phyloP scores from a whole-genome alignment of 2,329 filamentous ascomycete genomes.

The Colletotrichum musicola region DNA sequence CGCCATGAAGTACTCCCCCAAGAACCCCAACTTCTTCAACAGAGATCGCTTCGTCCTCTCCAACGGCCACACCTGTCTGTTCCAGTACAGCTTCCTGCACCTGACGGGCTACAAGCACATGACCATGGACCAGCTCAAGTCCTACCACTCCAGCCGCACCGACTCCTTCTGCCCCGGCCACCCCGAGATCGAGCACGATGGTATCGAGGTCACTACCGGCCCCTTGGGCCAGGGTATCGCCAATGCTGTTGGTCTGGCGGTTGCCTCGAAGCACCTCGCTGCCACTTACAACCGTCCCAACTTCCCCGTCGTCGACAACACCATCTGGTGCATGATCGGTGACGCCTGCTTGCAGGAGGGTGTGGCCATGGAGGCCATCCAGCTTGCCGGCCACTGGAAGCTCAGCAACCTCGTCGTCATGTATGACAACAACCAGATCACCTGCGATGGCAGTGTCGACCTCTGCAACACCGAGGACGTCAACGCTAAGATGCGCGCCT shows the following conservation, averaged over 20 bases:
- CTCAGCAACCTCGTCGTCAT: slow-evolving; percentile 69
- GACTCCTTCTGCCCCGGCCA: slow-evolving; percentile 67
- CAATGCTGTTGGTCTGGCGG: slow-evolving; percentile 70
- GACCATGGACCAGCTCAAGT: slow-evolving; percentile 69
- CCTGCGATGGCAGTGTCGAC: slow-evolving; percentile 69
- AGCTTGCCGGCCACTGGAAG: slow-evolving; percentile 66
- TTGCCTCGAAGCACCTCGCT: slow-evolving; percentile 67
- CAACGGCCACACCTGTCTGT: slow-evolving; percentile 70
- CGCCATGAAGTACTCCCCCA: slow-evolving; percentile 70
- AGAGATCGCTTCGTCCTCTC: slow-evolving; percentile 73
- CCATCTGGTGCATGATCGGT: slow-evolving; percentile 69
- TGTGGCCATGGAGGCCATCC: slow-evolving; percentile 68
- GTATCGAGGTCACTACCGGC: slow-evolving; percentile 71
- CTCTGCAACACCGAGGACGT: slow-evolving; percentile 66
- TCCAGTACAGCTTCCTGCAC: slow-evolving; percentile 67
- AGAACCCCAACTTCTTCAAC: slow-evolving; percentile 69
- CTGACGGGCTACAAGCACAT: slow-evolving; percentile 65
- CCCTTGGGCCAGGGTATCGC: slow-evolving; percentile 71
- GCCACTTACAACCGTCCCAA: slow-evolving; percentile 65
- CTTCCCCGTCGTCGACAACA: slow-evolving; percentile 62
- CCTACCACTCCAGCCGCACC: slow-evolving; percentile 59
- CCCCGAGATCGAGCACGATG: slow-evolving; percentile 69
- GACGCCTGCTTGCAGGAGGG: slow-evolving; percentile 72
- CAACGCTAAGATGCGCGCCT: slow-evolving; percentile 69
- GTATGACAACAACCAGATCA: slow-evolving; percentile 73